Base-by-base conservation (phyloP, 306 rosid species). In the Citrullus colocynthis region DNA sequence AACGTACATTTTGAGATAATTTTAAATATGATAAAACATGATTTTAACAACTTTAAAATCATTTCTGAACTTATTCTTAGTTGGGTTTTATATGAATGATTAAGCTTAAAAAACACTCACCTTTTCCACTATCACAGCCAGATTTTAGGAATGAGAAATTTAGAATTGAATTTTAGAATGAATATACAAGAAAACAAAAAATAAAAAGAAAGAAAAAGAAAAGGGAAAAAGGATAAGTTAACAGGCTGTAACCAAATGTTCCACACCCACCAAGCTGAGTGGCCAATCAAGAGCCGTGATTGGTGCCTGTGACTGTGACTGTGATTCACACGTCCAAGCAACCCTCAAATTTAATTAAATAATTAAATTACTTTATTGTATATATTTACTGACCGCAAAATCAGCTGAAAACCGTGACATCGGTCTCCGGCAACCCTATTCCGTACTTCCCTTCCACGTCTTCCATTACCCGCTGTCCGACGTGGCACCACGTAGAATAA, bases 341-440 rank as follows among this genome's bases (percentile, higher is more conserved):
- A 14, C 51, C 80, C 41, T 30, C 17, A 34, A 48, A 9, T 64
- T 64, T 64, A 62, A 21, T 61, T 9, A 21, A 71, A 34, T 21
- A 59, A 42, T 36, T 49, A 44, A 80, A 63, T 87, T 80, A 81
- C 81, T 54, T 67, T 67, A 74, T 70, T 52, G 76, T 79, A 86
- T 79, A 83, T 45, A 75, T 63, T 63, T 79, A 54, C 42, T 76
- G 62, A 74, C 82, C 91, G 88, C 74, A 84, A 88, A 86, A 78
- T 88, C 88, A 84, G 91, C 91, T 74, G 79, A 71, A 77, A 86
- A 73, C 85, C 75, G 83, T 86, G 86, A 81, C 52, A 54, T 80
- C 34, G 80, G 76, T 77, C 67, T 64, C 74, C 77, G 39, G 78
- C 60, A 78, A 74, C 78, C 61, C 80, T 61, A 30, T 75, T 80